Percentiles rank a stretch among this genome's conserved stretches.
phyloP scores from a whole-genome alignment of 805 yeast species.

The Candida peoriensis region DNA sequence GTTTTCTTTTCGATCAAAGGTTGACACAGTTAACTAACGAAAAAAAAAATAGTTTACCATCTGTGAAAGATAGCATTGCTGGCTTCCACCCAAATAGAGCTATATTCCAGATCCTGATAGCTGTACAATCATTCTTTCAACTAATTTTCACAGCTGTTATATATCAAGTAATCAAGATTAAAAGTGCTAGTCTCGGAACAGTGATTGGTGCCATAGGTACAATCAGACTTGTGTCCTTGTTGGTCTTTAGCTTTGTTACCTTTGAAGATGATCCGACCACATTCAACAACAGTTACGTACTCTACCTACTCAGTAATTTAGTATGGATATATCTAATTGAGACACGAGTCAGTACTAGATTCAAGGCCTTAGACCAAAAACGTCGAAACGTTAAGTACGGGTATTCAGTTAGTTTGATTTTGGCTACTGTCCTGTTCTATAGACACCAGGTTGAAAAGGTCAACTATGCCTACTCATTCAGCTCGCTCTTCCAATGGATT shows the following conservation, averaged over 20 bases:
- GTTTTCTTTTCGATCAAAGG: conserved; percentile 2
- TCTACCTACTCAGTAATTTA: conserved; percentile 5
- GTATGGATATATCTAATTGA: conserved; percentile 9
- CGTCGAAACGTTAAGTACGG: conserved; percentile 4
- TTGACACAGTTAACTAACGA: background rate
- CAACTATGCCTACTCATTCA: conserved; percentile 11
- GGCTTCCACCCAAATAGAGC: conserved; percentile 14
- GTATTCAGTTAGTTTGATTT: conserved; percentile 1
- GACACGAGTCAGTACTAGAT: conserved; percentile 1
- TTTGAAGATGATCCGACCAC: conserved; percentile 7
- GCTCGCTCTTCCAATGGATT: conserved; percentile 16
- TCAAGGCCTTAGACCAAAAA: background rate
- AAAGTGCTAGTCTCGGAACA: background rate
- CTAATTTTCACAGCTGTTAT: conserved; percentile 1
- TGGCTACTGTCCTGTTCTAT: conserved; percentile 7
- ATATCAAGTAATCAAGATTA: background rate
- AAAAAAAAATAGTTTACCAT: conserved; percentile 9
- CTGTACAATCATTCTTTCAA: conserved; percentile 9
- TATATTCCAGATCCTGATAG: conserved; percentile 12
- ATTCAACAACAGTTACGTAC: conserved; percentile 9
- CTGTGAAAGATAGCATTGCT: conserved; percentile 11
- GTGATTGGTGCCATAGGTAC: background rate
- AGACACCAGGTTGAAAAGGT: conserved; percentile 15
- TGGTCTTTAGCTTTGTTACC: conserved; percentile 9
- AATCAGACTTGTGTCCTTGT: conserved; percentile 4